Evolutionary conservation across 1,139 yeast genomes (phyloP), one percentile per base, ranked within the genome.

Genomic region (Diutina sp.): DNA sequence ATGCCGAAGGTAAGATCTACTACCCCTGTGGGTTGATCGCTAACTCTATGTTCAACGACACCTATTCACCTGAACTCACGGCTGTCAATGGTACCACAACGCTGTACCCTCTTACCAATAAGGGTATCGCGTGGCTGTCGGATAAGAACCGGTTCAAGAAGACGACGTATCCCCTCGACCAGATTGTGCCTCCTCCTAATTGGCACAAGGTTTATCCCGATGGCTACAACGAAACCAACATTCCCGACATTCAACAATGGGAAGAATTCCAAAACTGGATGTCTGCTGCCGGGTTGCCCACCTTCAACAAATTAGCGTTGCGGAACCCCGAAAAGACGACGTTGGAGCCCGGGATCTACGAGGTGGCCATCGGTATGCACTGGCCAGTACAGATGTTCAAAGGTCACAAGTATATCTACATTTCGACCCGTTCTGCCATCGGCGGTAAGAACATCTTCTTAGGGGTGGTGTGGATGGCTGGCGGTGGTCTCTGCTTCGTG

Each of bases 1-100:
- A 82, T 62, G 66, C 65, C 0, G 78, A 84, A 50, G 88, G 86
- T 6, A 74, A 74, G 58, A 83, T 80, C 32, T 77, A 81, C 62
- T 93, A 93, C 68, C 99, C 99, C 8, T 93, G 99, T 72, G 99
- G 99, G 0, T 76, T 93, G 60, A 91, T 93, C 67, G 97, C 99
- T 56, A 93, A 93, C 70, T 87, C 98, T 0, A 69, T 84, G 66
- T 93, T 93, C 73, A 93, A 95, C 70, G 99, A 93, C 66, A 86
- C 97, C 1, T 85, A 77, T 64, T 66, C 81, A 2, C 68, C 74
- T 14, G 74, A 77, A 12, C 82, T 87, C 4, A 66, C 72, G 8
- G 78, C 74, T 55, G 79, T 79, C 48, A 82, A 82, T 60, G 72
- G 72, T 9, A 72, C 82, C 0, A 61, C 72, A 0, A 69, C 69